These are phyloP conservation scores for Pyricularia pennisetigena DNA, from an alignment of 2,329 filamentous ascomycete genomes.

Conservation along the genomic window DNA sequence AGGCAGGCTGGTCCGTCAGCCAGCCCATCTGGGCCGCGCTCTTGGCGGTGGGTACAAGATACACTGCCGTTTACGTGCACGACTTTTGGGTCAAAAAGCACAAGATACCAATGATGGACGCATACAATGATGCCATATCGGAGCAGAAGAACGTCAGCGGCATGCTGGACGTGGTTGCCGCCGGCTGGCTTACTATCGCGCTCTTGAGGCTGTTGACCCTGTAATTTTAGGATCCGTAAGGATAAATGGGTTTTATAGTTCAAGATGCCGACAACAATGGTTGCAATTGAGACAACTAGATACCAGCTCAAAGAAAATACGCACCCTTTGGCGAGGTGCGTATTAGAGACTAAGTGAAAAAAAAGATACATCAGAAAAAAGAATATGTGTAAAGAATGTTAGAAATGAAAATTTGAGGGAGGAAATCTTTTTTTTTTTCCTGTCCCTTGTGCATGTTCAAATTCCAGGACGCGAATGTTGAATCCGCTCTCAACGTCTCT, in stretches of 20 bases:
- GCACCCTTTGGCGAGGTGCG: neutral
- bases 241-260: neutral
- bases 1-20: conserved; percentile 5
- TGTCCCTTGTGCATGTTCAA: neutral
- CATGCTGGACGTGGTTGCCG: conserved; percentile 10
- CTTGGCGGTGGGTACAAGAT: conserved; percentile 10
- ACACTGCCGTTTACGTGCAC: conserved; percentile 15
- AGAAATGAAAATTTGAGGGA: neutral
- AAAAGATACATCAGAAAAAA: neutral
- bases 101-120: conserved; percentile 18
- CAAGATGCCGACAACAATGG: neutral
- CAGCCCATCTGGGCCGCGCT: conserved; percentile 11
- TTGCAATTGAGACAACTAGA: neutral
- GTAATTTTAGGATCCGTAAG: neutral
- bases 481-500: neutral
- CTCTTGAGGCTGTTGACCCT: conserved; percentile 5
- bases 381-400: neutral
- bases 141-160: conserved; percentile 14
- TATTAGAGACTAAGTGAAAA: neutral
- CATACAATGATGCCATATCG: conserved; percentile 19
- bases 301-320: neutral
- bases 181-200: conserved; percentile 15
- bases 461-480: neutral
- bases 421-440: neutral
- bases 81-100: conserved; percentile 17